Conservation (phyloP, 2,329 filamentous ascomycete species). For the Geoglossum cookeanum region DNA sequence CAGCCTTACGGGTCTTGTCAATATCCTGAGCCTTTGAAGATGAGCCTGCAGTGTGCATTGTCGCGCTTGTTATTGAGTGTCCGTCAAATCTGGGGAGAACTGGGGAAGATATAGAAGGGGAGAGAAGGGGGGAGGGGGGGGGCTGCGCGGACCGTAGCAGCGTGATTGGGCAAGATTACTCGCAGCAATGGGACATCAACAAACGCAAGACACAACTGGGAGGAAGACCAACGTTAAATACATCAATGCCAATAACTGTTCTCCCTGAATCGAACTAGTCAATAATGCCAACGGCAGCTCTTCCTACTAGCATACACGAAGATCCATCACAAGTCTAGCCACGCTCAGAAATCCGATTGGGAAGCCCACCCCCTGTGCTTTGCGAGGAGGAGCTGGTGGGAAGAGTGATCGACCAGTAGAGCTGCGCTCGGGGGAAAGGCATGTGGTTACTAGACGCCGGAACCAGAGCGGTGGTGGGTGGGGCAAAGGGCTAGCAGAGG, state of each 20-base stretch:
- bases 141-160: not conserved
- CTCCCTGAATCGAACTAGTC: not conserved
- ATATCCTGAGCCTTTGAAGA: not conserved
- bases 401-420: not conserved
- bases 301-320: not conserved
- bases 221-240: slow-evolving; percentile 1
- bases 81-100: not conserved
- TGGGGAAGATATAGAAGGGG: too few relatives aligned
- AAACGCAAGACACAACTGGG: not conserved
- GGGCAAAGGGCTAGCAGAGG: not conserved
- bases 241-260: not conserved
- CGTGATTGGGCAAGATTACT: not conserved
- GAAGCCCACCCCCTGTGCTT: not conserved
- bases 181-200: not conserved
- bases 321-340: not conserved
- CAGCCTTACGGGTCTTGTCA: not conserved
- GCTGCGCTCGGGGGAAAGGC: not conserved
- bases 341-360: not conserved
- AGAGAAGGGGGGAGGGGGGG: too few relatives aligned
- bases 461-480: not conserved
- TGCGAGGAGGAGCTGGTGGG: not conserved
- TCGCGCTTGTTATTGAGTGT: not conserved
- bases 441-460: not conserved
- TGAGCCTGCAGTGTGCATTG: not conserved
- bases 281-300: not conserved